phyloP scores from a whole-genome alignment of 2,329 filamentous ascomycete genomes.

The Botrytis pseudocinerea region DNA sequence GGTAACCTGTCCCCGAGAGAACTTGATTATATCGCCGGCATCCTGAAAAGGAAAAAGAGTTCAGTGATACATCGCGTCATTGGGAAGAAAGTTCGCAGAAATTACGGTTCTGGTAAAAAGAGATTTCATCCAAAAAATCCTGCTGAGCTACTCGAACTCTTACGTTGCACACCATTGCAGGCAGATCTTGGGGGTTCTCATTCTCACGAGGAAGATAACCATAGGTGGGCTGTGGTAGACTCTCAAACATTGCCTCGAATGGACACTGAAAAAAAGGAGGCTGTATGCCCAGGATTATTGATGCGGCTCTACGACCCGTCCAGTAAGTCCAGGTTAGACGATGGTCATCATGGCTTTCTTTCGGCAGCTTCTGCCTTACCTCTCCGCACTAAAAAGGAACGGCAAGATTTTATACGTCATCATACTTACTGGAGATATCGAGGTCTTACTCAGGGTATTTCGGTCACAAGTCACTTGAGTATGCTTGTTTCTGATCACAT shows the following conservation, averaged over 20 bases:
- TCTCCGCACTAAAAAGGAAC: neutral
- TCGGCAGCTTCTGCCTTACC: neutral
- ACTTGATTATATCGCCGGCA: neutral
- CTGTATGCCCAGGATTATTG: neutral
- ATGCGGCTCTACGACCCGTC: neutral
- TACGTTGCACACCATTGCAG: neutral
- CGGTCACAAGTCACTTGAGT: neutral
- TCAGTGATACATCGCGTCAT: neutral
- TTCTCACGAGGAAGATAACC: neutral
- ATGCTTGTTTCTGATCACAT: neutral
- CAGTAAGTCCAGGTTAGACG: neutral
- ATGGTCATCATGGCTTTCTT: neutral
- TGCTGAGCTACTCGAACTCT: neutral
- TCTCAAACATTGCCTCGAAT: neutral
- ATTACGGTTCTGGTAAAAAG: neutral
- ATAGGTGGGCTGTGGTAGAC: neutral
- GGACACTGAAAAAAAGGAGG: neutral
- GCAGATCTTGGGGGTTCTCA: neutral
- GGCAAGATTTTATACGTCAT: neutral
- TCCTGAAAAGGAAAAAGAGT: neutral
- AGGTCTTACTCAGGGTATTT: neutral
- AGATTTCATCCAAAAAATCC: neutral
- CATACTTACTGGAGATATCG: neutral
- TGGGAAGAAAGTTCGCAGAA: neutral
- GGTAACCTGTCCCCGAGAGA: neutral